These are phyloP conservation scores for Austroboletus novae-zelandiae DNA, from an alignment of 1,284 basidiomycete genomes.

Conservation along the genomic window DNA sequence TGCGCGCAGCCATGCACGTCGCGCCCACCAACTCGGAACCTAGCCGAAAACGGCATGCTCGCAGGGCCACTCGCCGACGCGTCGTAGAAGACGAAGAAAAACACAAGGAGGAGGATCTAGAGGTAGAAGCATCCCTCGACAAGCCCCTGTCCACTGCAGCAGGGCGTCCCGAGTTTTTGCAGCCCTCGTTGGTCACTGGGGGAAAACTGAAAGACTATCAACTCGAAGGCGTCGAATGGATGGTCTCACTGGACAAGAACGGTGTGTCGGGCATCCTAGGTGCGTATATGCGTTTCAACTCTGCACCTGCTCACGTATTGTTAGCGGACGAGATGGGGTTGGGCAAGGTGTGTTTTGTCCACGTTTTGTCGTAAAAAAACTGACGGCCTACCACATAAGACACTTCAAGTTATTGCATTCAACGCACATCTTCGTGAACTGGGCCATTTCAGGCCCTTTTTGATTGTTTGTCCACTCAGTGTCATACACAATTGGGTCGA, in stretches of 20 bases:
- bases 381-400: constrained; percentile 45
- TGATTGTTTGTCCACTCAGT: constrained; percentile 89
- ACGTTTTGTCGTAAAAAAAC: background rate
- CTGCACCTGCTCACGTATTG: background rate
- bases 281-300: constrained; percentile 32
- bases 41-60: constrained; percentile 22
- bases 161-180: constrained; percentile 47
- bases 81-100: too few species aligned
- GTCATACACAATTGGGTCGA: constrained; percentile 91
- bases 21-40: constrained; percentile 19
- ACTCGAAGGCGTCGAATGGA: constrained; percentile 94
- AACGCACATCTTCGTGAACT: constrained; percentile 84
- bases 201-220: constrained; percentile 89
- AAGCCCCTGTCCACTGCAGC: constrained; percentile 9
- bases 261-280: constrained; percentile 93
- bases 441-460: constrained; percentile 75
- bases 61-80: too few species aligned
- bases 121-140: constrained; percentile 22
- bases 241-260: constrained; percentile 90
- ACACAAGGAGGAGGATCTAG: constrained; percentile 8
- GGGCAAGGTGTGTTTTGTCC: constrained; percentile 59
- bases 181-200: constrained; percentile 82
- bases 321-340: constrained; percentile 92
- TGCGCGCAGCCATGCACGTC: constrained; percentile 37
- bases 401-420: constrained; percentile 91